Evolutionary conservation across 2,329 filamentous ascomycete species (phyloP).

Genomic region (Drechslerella coelobrocha): DNA sequence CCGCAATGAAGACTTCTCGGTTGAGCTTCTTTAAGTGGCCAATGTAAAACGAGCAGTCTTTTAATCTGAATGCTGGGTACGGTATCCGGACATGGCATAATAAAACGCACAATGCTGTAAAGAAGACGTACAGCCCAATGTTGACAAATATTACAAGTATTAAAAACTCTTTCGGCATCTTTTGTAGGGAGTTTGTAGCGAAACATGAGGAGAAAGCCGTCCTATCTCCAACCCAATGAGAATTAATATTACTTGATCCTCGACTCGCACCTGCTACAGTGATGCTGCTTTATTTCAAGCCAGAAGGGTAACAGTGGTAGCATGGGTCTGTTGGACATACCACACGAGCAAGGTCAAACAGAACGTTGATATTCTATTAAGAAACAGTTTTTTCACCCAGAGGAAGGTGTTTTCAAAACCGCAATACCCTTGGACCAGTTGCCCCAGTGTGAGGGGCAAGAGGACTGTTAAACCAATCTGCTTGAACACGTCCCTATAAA

Average conservation of each 20-base stretch:
- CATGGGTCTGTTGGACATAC: slow-evolving; percentile 54
- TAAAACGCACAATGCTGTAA: slow-evolving; percentile 68
- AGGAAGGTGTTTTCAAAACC: slow-evolving; percentile 64
- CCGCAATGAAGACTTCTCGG: slow-evolving; percentile 70
- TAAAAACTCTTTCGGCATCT: slow-evolving; percentile 67
- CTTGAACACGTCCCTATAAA: slow-evolving; percentile 72
- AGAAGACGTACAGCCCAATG: slow-evolving; percentile 69
- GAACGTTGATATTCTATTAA: slow-evolving; percentile 63
- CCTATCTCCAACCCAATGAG: too few species aligned
- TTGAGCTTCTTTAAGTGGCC: slow-evolving; percentile 12
- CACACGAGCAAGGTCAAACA: slow-evolving; percentile 63
- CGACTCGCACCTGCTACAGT: too few species aligned
- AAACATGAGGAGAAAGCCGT: slow-evolving; percentile 73
- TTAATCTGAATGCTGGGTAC: slow-evolving; percentile 62
- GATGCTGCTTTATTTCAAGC: too few species aligned
- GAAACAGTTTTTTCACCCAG: slow-evolving; percentile 64
- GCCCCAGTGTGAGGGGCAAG: slow-evolving; percentile 69
- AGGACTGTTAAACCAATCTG: slow-evolving; percentile 73
- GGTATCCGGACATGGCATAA: slow-evolving; percentile 57
- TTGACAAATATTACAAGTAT: slow-evolving; percentile 73
- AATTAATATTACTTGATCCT: too few species aligned
- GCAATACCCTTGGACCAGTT: slow-evolving; percentile 64
- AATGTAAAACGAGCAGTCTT: slow-evolving; percentile 58
- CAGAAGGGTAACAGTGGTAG: too few species aligned
- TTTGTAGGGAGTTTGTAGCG: slow-evolving; percentile 67